Evolutionary conservation across 192 early-diverging fungal genomes (phyloP).

Genomic region (Backusella luteola): DNA sequence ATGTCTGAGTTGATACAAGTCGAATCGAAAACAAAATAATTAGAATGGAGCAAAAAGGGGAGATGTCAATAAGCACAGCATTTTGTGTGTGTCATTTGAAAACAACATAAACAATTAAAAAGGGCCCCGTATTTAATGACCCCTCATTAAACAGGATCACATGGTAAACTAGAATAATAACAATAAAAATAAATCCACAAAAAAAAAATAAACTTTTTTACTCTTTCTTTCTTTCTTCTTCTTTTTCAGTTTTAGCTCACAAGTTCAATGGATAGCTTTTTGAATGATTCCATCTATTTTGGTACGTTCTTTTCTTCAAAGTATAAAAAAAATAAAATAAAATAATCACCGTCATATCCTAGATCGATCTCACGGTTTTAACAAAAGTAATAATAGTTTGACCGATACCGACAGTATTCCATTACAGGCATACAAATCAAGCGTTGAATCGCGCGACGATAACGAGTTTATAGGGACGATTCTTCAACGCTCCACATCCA

Average conservation of each 20-base stretch:
- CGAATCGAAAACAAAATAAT: background rate
- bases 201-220: background rate
- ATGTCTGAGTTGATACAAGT: background rate
- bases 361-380: constrained; percentile 5
- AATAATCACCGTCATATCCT: background rate
- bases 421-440: background rate
- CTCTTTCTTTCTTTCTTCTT: background rate
- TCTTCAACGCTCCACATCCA: background rate
- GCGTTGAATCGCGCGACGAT: constrained; percentile 2
- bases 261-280: background rate
- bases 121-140: no score
- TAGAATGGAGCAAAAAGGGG: no score
- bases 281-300: background rate
- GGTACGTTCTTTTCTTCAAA: background rate
- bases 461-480: constrained; percentile 11
- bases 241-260: background rate
- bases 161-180: background rate
- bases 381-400: background rate
- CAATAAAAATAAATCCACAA: background rate
- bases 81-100: no score
- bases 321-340: background rate
- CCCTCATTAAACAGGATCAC: background rate
- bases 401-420: background rate
- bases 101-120: no score
- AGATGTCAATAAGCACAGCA: no score